phyloP scores from a whole-genome alignment of 2,329 filamentous ascomycete genomes.

The Verticillium albo-atrum region DNA sequence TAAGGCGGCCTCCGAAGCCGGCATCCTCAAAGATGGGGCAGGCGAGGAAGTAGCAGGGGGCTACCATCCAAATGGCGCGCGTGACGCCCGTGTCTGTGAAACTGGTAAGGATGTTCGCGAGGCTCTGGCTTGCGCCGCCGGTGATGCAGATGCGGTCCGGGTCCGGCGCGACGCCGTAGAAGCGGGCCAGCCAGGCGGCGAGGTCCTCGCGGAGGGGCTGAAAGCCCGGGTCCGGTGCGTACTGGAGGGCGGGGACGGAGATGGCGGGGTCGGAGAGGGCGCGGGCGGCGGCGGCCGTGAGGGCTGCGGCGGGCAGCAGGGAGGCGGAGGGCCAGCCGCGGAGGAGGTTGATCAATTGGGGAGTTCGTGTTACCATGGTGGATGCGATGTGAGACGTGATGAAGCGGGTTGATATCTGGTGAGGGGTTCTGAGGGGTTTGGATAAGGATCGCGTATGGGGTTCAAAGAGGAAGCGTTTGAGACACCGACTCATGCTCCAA shows the following conservation, averaged over 20 bases:
- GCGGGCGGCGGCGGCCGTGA: constrained; percentile 55
- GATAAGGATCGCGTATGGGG: neutral
- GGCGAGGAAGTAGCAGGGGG: constrained; percentile 80
- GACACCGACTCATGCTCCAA: neutral
- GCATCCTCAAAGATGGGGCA: constrained; percentile 82
- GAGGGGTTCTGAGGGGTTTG: neutral
- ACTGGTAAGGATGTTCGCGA: constrained; percentile 72
- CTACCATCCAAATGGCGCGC: constrained; percentile 71
- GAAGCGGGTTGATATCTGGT: neutral
- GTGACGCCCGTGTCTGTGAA: constrained; percentile 79
- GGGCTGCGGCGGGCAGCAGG: constrained; percentile 61
- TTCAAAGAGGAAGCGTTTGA: neutral
- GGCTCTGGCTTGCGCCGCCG: constrained; percentile 78
- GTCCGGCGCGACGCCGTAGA: constrained; percentile 45
- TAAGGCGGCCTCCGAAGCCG: constrained; percentile 64
- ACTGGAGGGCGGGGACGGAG: constrained; percentile 63
- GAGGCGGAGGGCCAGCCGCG: constrained; percentile 61
- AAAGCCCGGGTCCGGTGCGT: constrained; percentile 75
- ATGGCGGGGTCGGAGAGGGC: constrained; percentile 57
- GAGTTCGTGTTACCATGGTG: neutral
- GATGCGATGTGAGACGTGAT: neutral
- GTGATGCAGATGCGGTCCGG: constrained; percentile 70
- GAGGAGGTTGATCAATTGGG: constrained; percentile 56
- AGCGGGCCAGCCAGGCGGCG: constrained; percentile 63
- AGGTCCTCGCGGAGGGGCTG: constrained; percentile 63